Evolutionary conservation across 164 flowering plant species (phyloP).

Genomic region (Aristolochia fimbriata): DNA sequence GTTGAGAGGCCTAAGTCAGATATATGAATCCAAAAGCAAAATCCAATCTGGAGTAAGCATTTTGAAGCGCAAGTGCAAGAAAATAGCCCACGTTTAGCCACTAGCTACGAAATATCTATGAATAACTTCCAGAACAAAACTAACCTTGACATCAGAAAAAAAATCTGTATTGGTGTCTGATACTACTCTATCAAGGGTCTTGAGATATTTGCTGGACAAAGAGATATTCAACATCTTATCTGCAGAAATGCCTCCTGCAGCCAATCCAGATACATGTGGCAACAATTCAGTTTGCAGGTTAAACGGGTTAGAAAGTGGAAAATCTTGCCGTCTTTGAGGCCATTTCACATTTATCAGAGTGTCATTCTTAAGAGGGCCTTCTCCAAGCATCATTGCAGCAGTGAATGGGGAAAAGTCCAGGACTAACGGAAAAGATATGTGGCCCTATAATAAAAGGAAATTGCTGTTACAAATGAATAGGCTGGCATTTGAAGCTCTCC

Average conservation of each 20-base stretch:
- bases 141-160: no score
- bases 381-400: conserved; percentile 28
- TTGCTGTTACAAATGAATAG: neutral
- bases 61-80: no score
- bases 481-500: neutral
- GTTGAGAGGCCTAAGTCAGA: conserved; percentile 18
- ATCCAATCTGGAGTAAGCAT: no score
- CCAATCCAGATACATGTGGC: conserved; percentile 11
- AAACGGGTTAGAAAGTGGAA: conserved; percentile 9
- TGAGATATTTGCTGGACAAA: no score
- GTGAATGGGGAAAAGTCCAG: conserved; percentile 54
- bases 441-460: conserved; percentile 48
- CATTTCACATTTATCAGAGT: conserved; percentile 14
- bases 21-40: neutral
- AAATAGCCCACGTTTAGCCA: no score
- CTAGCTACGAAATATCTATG: no score
- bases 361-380: conserved; percentile 20
- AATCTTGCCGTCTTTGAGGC: conserved; percentile 6
- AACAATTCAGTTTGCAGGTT: conserved; percentile 17
- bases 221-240: conserved; percentile 6
- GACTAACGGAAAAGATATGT: conserved; percentile 59
- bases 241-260: conserved; percentile 7
- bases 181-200: neutral
- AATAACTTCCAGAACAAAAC: no score
- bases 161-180: no score